Conservation (phyloP, 225 moss, liverwort and hornwort species). For the Takakia lepidozioides region DNA sequence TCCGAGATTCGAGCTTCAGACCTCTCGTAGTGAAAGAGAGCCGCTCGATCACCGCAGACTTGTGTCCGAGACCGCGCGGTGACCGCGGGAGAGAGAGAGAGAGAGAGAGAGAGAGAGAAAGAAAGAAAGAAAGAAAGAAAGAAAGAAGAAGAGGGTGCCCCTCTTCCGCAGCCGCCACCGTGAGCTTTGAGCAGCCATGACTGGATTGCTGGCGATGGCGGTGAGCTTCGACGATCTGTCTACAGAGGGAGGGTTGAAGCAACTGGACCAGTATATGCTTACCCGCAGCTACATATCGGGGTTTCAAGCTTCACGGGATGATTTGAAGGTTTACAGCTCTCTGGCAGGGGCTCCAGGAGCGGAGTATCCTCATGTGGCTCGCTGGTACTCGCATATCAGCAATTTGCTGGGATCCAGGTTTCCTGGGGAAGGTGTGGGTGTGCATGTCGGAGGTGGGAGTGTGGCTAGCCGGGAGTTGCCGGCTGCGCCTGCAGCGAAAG, state of each 20-base stretch:
- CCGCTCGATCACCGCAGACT: too few relatives aligned
- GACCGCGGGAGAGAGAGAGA: too few relatives aligned
- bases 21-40: too few relatives aligned
- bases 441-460: slow-evolving; percentile 26
- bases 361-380: slow-evolving; percentile 30
- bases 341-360: slow-evolving; percentile 21
- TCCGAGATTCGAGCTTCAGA: too few relatives aligned
- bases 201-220: slow-evolving; percentile 19
- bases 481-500: slow-evolving; percentile 8
- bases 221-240: slow-evolving; percentile 16
- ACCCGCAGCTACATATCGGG: slow-evolving; percentile 26
- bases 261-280: slow-evolving; percentile 18
- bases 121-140: neutral
- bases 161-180: too few relatives aligned
- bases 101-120: neutral
- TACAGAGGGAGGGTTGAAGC: slow-evolving; percentile 15
- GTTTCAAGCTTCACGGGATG: slow-evolving; percentile 36
- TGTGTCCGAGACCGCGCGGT: too few relatives aligned
- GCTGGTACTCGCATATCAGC: slow-evolving; percentile 53
- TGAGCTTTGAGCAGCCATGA: neutral
- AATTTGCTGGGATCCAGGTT: slow-evolving; percentile 48
- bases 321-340: slow-evolving; percentile 54
- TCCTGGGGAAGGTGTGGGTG: slow-evolving; percentile 26
- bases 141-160: neutral
- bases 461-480: slow-evolving; percentile 14